Conservation (phyloP, 306 rosid species). For the Sphenostylis stenocarpa region DNA sequence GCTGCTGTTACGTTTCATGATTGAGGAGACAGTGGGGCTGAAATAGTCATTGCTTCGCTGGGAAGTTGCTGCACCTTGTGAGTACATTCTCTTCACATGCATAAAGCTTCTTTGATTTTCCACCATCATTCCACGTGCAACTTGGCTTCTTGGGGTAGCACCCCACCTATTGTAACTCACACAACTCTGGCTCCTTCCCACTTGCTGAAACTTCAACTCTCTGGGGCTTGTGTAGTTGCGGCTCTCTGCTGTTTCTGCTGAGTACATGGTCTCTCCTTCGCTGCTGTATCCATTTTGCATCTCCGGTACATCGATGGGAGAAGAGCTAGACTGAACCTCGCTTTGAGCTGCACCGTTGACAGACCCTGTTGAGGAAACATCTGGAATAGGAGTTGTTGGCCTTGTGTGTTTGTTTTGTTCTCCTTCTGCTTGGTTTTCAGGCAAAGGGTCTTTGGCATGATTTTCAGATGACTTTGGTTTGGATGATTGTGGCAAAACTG, state of each 20-base stretch:
- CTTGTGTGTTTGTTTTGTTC: conserved; percentile 39
- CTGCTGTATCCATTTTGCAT: conserved; percentile 77
- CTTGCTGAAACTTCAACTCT: conserved; percentile 70
- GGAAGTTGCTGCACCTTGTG: conserved; percentile 86
- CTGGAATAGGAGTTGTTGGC: conserved; percentile 37
- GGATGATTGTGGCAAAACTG: conserved; percentile 40
- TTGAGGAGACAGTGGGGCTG: conserved; percentile 91
- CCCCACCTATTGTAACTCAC: conserved; percentile 86
- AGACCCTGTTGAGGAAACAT: conserved; percentile 79
- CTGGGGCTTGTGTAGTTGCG: conserved; percentile 84
- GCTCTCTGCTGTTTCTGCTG: conserved; percentile 96
- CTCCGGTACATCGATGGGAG: conserved; percentile 53
- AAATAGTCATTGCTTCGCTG: conserved; percentile 91
- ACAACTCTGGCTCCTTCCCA: conserved; percentile 97
- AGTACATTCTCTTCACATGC: conserved; percentile 82
- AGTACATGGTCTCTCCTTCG: conserved; percentile 97
- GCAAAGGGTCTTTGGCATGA: conserved; percentile 38
- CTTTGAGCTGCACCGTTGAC: conserved; percentile 70
- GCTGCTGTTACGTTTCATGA: conserved; percentile 79
- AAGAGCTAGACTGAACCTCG: conserved; percentile 80
- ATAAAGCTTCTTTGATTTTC: conserved; percentile 82
- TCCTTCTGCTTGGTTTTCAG: conserved; percentile 46
- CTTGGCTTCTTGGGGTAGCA: conserved; percentile 57
- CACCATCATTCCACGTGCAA: conserved; percentile 53
- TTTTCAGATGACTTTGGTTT: conserved; percentile 52